These are phyloP conservation scores for Ambrosiella cleistominuta DNA, from an alignment of 2,329 filamentous ascomycete species.

Conservation along the genomic window DNA sequence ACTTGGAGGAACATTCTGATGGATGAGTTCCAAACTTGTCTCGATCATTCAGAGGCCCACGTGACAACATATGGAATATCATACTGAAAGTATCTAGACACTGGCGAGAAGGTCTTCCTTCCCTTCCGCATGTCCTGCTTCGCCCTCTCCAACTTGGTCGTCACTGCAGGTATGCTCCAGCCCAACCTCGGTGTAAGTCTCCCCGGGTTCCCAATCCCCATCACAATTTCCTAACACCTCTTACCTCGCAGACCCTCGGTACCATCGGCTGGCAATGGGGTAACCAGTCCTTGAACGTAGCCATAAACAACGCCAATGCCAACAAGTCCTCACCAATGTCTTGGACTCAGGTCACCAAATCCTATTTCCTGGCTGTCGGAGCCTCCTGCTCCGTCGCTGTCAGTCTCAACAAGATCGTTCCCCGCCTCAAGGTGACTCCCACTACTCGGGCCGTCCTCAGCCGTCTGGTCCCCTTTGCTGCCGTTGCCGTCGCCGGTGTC, in stretches of 20 bases:
- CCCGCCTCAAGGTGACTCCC: constrained; percentile 63
- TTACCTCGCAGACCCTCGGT: constrained; percentile 44
- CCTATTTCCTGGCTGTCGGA: constrained; percentile 78
- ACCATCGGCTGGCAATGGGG: constrained; percentile 87
- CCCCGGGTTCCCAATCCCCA: neutral
- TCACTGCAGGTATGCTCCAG: constrained; percentile 93
- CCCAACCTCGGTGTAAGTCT: constrained; percentile 54
- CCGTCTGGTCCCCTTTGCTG: constrained; percentile 89
- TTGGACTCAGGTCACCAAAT: constrained; percentile 63
- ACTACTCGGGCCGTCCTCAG: constrained; percentile 58
- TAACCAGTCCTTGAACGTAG: constrained; percentile 96
- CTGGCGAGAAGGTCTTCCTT: constrained; percentile 75
- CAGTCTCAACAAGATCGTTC: constrained; percentile 78
- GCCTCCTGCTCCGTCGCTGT: constrained; percentile 89
- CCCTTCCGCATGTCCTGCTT: constrained; percentile 97
- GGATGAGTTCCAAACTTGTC: neutral
- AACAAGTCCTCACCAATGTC: constrained; percentile 92
- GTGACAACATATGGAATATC: neutral
- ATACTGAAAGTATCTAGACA: constrained; percentile 40
- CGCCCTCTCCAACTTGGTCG: constrained; percentile 80
- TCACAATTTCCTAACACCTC: constrained; percentile 7
- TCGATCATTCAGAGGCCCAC: too few relatives aligned
- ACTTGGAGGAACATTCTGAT: neutral
- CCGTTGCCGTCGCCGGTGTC: constrained; percentile 76
- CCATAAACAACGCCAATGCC: constrained; percentile 92